Evolutionary conservation across 352 stramenopile species (phyloP), one percentile per base, ranked within the genome.

Genomic region (Phytophthora brassicae): DNA sequence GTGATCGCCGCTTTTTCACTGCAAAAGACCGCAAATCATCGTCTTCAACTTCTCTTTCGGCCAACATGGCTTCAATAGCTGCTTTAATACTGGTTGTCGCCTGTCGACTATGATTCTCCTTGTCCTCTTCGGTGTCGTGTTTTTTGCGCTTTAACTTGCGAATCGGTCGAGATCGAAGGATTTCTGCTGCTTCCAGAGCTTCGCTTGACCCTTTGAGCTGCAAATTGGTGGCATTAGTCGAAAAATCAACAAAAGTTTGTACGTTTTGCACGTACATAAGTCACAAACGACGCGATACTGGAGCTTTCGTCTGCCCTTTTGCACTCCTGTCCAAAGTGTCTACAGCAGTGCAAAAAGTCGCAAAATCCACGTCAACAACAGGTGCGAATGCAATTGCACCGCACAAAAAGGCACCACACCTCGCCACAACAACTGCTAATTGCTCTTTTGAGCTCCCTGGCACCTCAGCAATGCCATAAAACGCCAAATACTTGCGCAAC

Each of bases 281-380:
- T 68, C 24, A 91, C 60, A 22, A 92, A 92, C 19, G 77, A 84
- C 29, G 74, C 53, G 38, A 93, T 91, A 39, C 74, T 89, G 14
- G 64, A 65, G 26, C 70, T 63, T 66, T 93, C 84, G 38, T 93
- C 79, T 4, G 77, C 60, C 22, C 68, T 73, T 42, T 86, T 75
- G 63, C 81, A 86, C 41, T 78, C 77, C n/a, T 89, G 64, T 16
- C 74, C 77, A 55, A 91, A 90, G 62, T 90, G 84, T 26, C 83
- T 90, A n/a, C n/a, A n/a, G 49, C 19, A 14, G 28, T 44, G 38
- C 14, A 59, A 70, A n/a, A 60, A 48, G 38, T 9, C n/a, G 19
- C 17, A 11, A n/a, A 43, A 23, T 5, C 36, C 36, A 45, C 28
- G 20, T 6, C 60, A 41, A 38, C 28, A 39, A 54, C 45, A 2